Evolutionary conservation across 2,329 filamentous ascomycete species (phyloP).

Genomic region (Parascedosporium putredinis): DNA sequence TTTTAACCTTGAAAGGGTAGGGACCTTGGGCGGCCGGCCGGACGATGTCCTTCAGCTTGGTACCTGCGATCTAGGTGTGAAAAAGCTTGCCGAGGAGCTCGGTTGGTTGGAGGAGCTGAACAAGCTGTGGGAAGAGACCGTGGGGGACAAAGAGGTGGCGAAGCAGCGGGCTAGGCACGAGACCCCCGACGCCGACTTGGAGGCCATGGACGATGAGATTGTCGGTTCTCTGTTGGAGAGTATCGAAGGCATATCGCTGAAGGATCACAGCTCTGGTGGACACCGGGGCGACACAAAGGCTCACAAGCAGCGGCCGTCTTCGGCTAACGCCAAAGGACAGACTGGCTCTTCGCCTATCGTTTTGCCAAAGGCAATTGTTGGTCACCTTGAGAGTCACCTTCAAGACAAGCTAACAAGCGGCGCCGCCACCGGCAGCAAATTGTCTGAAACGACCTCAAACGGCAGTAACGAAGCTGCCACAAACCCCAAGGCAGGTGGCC

Average conservation of each 20-base stretch:
- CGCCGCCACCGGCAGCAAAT: background rate
- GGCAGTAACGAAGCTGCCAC: background rate
- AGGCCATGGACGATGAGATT: constrained; percentile 31
- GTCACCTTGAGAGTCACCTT: background rate
- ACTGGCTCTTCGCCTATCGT: background rate
- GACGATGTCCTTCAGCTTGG: constrained; percentile 82
- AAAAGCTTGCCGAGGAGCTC: constrained; percentile 65
- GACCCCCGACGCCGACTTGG: constrained; percentile 19
- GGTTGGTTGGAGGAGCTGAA: constrained; percentile 85
- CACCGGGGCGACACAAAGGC: background rate
- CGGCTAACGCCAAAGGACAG: background rate
- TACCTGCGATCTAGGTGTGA: constrained; percentile 73
- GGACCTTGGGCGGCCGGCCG: constrained; percentile 60
- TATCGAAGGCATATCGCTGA: constrained; percentile 24
- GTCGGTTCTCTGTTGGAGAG: constrained; percentile 27
- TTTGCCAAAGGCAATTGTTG: background rate
- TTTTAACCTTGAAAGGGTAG: constrained; percentile 79
- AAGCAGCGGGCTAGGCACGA: constrained; percentile 29
- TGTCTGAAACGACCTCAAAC: background rate
- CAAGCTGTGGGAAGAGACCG: constrained; percentile 56
- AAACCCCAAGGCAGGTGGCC: background rate
- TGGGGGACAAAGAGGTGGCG: constrained; percentile 48
- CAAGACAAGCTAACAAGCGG: background rate
- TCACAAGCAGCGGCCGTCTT: no score
- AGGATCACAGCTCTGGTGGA: constrained; percentile 14